Base-by-base conservation (phyloP, 805 yeast species). In the Metschnikowia drakensbergensis region DNA sequence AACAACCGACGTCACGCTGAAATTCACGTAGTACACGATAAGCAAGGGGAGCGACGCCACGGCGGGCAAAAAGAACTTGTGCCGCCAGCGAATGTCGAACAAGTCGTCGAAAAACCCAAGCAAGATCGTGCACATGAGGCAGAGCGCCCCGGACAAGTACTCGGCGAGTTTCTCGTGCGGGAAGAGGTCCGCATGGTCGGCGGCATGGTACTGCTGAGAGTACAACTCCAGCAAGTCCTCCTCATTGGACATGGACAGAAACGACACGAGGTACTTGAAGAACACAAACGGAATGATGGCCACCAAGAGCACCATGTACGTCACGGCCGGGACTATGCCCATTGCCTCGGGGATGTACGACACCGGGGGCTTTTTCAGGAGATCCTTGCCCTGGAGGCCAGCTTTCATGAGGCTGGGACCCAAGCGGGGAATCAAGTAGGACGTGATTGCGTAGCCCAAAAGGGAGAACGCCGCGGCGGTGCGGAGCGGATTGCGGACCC, bases 21-120 rank as follows among this genome's bases (percentile, higher is more conserved):
- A 92, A 66, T 94, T 97, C 49, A 91, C 89, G 58, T 88, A 90
- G 67, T 94, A 94, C 2, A 94, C 96, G 13, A 92, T 80, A 50
- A 94, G 74, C 58, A 94, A 74, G 4, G 99, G 99, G 38, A 94
- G 82, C 1, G 96, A 84, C 0, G 97, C 97, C 47, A 94, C 81
- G 0, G 96, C 96, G 0, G 99, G 99, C 55, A 94, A 64, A 60
- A 94, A 89, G 69, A 94, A 89, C 73, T 94, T 94, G 71, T 94
- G 96, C 62, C 99, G 77, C 99, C 99, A 94, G 58, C 96, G 79
- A 54, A 94, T 82, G 66, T 94, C 99, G 62, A 94, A 94, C 58
- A 94, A 74, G 70, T 94, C 99, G 66, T 94, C 99, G 42, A 95
- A 86, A 29, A 94, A 75, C 0, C 99, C 99, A 38, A 94, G 72